Evolutionary conservation across 257 asterid genomes (phyloP).

Genomic region (Solanum appendiculatum): DNA sequence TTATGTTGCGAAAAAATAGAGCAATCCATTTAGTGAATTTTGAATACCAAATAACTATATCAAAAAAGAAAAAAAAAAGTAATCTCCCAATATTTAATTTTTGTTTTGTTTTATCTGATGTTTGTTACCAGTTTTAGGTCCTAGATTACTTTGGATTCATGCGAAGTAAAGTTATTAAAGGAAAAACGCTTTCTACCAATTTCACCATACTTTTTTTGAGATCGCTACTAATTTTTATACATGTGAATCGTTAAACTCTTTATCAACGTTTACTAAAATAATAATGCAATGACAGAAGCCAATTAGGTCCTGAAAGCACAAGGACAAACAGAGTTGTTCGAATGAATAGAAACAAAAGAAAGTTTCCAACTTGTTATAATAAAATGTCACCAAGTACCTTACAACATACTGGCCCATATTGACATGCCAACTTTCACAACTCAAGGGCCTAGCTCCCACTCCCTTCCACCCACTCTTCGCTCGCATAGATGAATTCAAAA

Average conservation of each 20-base stretch:
- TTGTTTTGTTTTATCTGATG: neutral
- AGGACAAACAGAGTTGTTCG: neutral
- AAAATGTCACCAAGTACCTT: neutral
- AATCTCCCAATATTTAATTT: neutral
- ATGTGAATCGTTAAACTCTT: neutral
- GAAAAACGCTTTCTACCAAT: accelerated
- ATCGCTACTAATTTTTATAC: neutral
- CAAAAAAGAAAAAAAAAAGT: neutral
- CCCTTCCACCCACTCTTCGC: neutral
- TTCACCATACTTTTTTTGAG: too few relatives aligned
- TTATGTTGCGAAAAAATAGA: neutral
- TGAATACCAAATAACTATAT: neutral
- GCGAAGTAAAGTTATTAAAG: neutral
- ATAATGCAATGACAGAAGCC: neutral
- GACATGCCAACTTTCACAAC: neutral
- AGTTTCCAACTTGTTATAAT: neutral
- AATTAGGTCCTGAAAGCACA: neutral
- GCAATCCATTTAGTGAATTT: neutral
- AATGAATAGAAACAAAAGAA: neutral
- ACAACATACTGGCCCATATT: neutral
- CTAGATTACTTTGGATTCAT: neutral
- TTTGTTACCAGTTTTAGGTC: neutral
- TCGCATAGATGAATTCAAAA: accelerated
- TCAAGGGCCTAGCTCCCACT: neutral
- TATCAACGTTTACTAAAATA: neutral